A percentile compares a stretch with the other conserved stretches of the same genome.
Evolutionary conservation across 2,329 filamentous ascomycete species (phyloP).

Genomic region (Stachybotrys elegans): DNA sequence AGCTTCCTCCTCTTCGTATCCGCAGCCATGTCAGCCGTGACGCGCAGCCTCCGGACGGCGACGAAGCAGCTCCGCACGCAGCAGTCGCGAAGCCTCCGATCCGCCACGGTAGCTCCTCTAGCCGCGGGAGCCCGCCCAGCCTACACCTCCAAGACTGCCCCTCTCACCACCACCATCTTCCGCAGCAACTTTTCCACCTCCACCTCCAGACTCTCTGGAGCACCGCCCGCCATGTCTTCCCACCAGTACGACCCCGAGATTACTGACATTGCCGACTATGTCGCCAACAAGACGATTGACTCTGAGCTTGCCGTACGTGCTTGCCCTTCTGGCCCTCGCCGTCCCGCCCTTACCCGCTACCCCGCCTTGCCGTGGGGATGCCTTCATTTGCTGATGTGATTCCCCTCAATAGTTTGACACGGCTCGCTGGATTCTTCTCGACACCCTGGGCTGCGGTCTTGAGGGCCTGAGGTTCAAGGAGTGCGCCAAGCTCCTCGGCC

Average conservation of each 20-base stretch:
- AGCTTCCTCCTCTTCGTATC: constrained; percentile 8
- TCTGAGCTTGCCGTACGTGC: constrained; percentile 84
- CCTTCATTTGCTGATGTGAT: constrained; percentile 7
- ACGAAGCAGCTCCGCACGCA: constrained; percentile 49
- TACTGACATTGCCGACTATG: constrained; percentile 89
- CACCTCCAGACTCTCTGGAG: constrained; percentile 39
- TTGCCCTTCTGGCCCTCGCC: not conserved
- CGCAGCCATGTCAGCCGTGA: constrained; percentile 47
- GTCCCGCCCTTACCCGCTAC: not conserved
- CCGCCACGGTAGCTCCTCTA: constrained; percentile 28
- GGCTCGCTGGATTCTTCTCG: constrained; percentile 91
- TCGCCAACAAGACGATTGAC: constrained; percentile 85
- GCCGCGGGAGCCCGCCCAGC: constrained; percentile 27
- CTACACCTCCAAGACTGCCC: constrained; percentile 22
- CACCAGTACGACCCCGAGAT: constrained; percentile 84
- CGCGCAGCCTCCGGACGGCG: constrained; percentile 48
- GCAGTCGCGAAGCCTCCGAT: constrained; percentile 29
- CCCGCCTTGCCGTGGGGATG: constrained; percentile 1
- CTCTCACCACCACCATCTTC: constrained; percentile 27
- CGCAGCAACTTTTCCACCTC: constrained; percentile 45
- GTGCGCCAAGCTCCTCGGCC: constrained; percentile 91
- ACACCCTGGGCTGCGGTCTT: constrained; percentile 93
- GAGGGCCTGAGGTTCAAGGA: constrained; percentile 94
- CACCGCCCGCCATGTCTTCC: constrained; percentile 42
- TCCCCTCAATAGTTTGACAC: constrained; percentile 69